phyloP scores from a whole-genome alignment of 495 filamentous ascomycete genomes.

The Daldinia grandis region DNA sequence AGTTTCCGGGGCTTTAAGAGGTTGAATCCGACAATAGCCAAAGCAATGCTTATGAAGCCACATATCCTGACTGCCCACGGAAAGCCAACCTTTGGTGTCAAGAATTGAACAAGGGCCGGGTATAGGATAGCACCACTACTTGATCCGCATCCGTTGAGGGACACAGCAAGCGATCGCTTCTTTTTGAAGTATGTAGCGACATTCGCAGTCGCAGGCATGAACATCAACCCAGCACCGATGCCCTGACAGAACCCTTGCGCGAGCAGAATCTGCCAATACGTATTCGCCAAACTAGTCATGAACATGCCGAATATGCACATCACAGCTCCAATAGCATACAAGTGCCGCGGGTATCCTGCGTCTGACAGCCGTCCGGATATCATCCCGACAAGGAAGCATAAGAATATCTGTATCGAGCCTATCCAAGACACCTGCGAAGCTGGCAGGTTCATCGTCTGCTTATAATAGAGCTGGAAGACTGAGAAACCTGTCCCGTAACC shows the following conservation, averaged over 20 bases:
- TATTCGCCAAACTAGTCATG: constrained; percentile 49
- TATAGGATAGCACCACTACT: constrained; percentile 53
- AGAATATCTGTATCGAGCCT: constrained; percentile 54
- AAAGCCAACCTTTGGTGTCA: constrained; percentile 53
- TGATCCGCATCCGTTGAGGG: constrained; percentile 52
- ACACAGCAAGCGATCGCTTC: constrained; percentile 49
- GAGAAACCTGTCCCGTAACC: constrained; percentile 53
- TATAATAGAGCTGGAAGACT: constrained; percentile 57
- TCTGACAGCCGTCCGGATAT: constrained; percentile 52
- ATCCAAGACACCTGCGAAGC: constrained; percentile 54
- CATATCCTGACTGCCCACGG: constrained; percentile 53
- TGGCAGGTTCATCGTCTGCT: constrained; percentile 48
- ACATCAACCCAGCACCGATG: constrained; percentile 52
- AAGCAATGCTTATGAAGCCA: constrained; percentile 48
- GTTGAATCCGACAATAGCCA: constrained; percentile 42
- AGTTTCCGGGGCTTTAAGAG: constrained; percentile 46
- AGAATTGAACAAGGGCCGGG: constrained; percentile 51
- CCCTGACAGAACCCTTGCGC: constrained; percentile 53
- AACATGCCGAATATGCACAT: constrained; percentile 51
- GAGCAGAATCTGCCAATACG: constrained; percentile 55
- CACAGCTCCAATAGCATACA: constrained; percentile 44
- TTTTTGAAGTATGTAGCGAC: constrained; percentile 51
- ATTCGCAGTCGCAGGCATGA: constrained; percentile 53
- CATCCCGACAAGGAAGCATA: constrained; percentile 51
- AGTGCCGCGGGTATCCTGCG: constrained; percentile 49